A percentile compares a stretch with the other conserved stretches of the same genome.
These are phyloP conservation scores for Coemansia sp. DNA, from an alignment of 192 early-diverging fungal genomes.

Conservation along the genomic window DNA sequence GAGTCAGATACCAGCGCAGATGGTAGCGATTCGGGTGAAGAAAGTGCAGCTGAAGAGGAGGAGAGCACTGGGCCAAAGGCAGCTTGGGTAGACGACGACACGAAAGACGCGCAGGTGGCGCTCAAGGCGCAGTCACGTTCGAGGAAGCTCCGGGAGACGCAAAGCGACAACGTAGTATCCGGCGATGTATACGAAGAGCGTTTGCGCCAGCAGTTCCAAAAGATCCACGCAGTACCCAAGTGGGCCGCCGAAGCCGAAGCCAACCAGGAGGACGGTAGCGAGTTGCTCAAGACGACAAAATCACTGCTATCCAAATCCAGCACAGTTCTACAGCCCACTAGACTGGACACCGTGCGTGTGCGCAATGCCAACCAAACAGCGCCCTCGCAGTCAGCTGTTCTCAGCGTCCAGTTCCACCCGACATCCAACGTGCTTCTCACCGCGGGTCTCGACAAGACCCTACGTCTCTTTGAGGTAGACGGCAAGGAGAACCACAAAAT, in stretches of 20 bases:
- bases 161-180: constrained; percentile 74
- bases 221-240: constrained; percentile 81
- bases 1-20: background rate
- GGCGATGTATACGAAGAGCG: constrained; percentile 84
- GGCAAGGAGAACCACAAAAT: constrained; percentile 93
- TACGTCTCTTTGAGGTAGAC: constrained; percentile 88
- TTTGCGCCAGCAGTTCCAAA: constrained; percentile 83
- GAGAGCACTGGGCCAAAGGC: constrained; percentile 34
- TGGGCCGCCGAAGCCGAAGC: constrained; percentile 68
- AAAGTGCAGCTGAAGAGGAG: constrained; percentile 38
- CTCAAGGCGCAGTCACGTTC: constrained; percentile 67
- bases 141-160: constrained; percentile 77
- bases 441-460: constrained; percentile 84
- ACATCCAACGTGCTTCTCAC: constrained; percentile 87
- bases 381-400: constrained; percentile 64
- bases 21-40: background rate
- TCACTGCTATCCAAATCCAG: constrained; percentile 21
- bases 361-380: constrained; percentile 41
- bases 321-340: constrained; percentile 19
- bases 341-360: constrained; percentile 33
- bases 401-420: constrained; percentile 85
- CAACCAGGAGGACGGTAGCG: constrained; percentile 53
- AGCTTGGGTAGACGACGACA: constrained; percentile 86
- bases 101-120: constrained; percentile 71
- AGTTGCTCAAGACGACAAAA: constrained; percentile 33